Conservation (phyloP, 2,329 filamentous ascomycete species). For the Venturia pyrina region DNA sequence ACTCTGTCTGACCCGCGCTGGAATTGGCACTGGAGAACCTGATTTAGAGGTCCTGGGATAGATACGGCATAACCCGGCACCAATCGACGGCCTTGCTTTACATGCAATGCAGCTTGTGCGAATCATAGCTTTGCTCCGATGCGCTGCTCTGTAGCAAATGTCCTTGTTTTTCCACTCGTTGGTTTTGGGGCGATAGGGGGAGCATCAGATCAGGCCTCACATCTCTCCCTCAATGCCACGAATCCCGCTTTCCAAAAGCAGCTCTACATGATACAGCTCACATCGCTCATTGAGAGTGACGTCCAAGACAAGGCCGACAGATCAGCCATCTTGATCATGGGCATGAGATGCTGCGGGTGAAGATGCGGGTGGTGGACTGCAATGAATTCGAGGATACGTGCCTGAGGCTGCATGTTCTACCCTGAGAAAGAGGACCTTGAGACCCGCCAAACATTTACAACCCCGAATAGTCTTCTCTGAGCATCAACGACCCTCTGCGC, state of each 20-base stretch:
- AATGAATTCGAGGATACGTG: neutral
- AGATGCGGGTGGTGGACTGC: no score
- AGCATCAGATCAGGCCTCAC: neutral
- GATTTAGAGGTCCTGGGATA: neutral
- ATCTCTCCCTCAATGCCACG: neutral
- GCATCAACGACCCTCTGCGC: neutral
- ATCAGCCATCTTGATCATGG: no score
- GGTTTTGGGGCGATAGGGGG: neutral
- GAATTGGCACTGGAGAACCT: neutral
- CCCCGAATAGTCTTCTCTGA: neutral
- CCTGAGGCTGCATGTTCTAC: neutral
- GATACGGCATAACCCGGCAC: neutral
- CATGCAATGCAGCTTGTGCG: neutral
- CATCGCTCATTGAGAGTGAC: no score
- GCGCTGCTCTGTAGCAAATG: neutral
- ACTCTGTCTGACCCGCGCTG: neutral
- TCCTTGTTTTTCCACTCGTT: no score
- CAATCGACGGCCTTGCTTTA: neutral
- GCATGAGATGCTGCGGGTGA: no score
- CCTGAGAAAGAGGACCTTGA: neutral
- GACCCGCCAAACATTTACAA: neutral
- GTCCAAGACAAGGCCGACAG: no score
- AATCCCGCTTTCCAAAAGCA: neutral
- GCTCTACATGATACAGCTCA: neutral
- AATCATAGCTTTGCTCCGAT: neutral